A percentile compares a stretch with the other conserved stretches of the same genome.
phyloP scores from a whole-genome alignment of 768 basidiomycete genomes.

The Naganishia friedmannii region DNA sequence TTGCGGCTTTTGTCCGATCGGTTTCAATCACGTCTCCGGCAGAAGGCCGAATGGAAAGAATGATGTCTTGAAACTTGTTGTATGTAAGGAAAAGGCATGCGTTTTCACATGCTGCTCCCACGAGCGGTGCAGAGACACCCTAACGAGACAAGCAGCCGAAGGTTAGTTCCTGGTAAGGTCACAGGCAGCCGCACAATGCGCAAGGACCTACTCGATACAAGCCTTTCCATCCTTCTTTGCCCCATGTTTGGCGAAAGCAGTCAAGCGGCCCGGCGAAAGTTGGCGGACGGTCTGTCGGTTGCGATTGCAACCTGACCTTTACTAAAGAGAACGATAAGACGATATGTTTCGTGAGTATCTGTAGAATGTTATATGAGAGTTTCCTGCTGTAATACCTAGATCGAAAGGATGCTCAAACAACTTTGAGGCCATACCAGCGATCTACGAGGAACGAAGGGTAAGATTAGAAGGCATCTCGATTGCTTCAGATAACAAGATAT shows the following conservation, averaged over 20 bases:
- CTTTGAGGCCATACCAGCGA: conserved; percentile 82
- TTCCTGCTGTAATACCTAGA: conserved; percentile 56
- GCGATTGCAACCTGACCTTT: conserved; percentile 89
- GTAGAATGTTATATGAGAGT: not conserved
- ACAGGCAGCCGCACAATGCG: not conserved
- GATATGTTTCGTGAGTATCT: not conserved
- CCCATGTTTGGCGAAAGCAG: conserved; percentile 77
- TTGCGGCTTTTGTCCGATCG: conserved; percentile 6
- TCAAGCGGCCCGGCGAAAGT: conserved; percentile 83
- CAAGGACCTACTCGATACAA: conserved; percentile 75
- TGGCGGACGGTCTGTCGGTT: conserved; percentile 68
- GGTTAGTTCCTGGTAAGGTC: too few relatives aligned
- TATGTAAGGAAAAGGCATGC: conserved; percentile 84
- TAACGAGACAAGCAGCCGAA: conserved; percentile 42
- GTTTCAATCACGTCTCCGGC: not conserved
- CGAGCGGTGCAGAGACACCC: conserved; percentile 87
- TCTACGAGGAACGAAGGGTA: conserved; percentile 52
- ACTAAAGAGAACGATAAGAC: conserved; percentile 46
- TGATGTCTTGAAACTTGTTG: conserved; percentile 59
- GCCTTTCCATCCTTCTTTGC: conserved; percentile 75
- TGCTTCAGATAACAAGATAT: not conserved
- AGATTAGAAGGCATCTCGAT: not conserved
- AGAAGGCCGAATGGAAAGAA: conserved; percentile 35
- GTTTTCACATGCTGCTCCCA: conserved; percentile 89
- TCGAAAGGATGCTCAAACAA: conserved; percentile 94